These are phyloP conservation scores for Corynespora cassiicola DNA, from an alignment of 2,329 filamentous ascomycete genomes.

Conservation along the genomic window DNA sequence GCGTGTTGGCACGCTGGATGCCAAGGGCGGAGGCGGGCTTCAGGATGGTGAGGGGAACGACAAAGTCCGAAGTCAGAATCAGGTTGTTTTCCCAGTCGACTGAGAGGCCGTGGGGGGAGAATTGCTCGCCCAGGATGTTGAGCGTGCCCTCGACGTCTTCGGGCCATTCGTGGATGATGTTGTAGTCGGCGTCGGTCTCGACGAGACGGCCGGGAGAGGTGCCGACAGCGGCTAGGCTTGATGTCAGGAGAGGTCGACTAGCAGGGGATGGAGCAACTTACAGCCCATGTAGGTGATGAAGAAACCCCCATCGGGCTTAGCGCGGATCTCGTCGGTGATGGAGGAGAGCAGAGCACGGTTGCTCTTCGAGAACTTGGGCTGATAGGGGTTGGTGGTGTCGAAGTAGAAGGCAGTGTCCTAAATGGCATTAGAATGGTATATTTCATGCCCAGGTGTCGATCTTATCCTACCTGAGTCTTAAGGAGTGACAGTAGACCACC, in stretches of 20 bases:
- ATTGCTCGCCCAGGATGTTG: conserved; percentile 66
- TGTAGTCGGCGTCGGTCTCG: conserved; percentile 64
- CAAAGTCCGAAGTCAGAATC: conserved; percentile 68
- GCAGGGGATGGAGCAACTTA: conserved; percentile 6
- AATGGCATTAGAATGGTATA: conserved; percentile 5
- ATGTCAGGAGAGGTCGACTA: conserved; percentile 15
- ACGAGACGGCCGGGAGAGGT: conserved; percentile 66
- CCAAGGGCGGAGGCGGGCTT: conserved; percentile 60
- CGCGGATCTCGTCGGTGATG: conserved; percentile 68
- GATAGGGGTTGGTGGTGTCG: conserved; percentile 64
- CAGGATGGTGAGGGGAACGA: conserved; percentile 66
- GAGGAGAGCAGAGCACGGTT: conserved; percentile 66
- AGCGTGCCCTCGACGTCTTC: conserved; percentile 61
- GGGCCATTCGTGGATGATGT: conserved; percentile 69
- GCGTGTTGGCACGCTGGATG: conserved; percentile 62
- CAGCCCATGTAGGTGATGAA: conserved; percentile 69
- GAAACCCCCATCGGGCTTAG: conserved; percentile 68
- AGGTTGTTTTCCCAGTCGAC: conserved; percentile 65
- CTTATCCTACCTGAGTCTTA: conserved; percentile 55
- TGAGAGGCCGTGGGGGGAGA: conserved; percentile 67
- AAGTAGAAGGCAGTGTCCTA: conserved; percentile 69
- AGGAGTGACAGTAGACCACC: conserved; percentile 65
- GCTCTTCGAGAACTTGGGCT: conserved; percentile 65
- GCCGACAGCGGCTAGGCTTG: conserved; percentile 54
- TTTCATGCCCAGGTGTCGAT: neutral